These are phyloP conservation scores for Apophysomyces ossiformis DNA, from an alignment of 371 early-diverging fungal genomes.

Conservation along the genomic window DNA sequence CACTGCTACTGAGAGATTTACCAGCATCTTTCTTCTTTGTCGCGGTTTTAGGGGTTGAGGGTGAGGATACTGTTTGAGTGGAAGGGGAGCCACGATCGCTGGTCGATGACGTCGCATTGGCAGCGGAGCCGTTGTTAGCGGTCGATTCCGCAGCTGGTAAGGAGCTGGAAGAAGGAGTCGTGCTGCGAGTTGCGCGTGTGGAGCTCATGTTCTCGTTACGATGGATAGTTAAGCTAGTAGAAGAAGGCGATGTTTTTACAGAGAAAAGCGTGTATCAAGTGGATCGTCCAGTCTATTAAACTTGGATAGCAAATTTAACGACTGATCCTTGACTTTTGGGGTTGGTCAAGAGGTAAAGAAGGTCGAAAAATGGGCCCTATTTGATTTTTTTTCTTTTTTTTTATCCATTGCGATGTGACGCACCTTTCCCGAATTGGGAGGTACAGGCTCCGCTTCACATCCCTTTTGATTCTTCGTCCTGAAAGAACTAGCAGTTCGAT, in stretches of 20 bases:
- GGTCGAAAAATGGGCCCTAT: neutral
- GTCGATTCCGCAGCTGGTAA: constrained; percentile 16
- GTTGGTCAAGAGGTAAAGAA: constrained; percentile 2
- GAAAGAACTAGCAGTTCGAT: too few relatives aligned
- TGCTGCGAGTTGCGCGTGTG: constrained; percentile 38
- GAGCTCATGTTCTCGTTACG: constrained; percentile 34
- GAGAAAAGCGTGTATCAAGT: neutral
- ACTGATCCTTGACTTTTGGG: constrained; percentile 10
- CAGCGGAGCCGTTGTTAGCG: constrained; percentile 11
- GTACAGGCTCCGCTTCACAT: neutral
- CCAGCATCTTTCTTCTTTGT: constrained; percentile 36
- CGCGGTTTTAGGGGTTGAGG: constrained; percentile 20
- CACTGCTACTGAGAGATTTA: constrained; percentile 57
- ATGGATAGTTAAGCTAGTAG: constrained; percentile 2
- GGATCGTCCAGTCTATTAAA: constrained; percentile 9
- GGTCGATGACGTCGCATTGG: constrained; percentile 24
- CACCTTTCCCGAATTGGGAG: constrained; percentile 3
- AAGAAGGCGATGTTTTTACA: neutral
- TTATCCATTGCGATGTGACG: neutral
- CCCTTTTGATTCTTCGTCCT: too few relatives aligned
- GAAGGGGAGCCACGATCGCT: constrained; percentile 28
- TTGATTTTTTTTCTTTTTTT: neutral
- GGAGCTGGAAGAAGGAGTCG: constrained; percentile 13
- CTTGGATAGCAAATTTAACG: constrained; percentile 8
- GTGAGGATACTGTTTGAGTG: constrained; percentile 18